Base-by-base conservation (phyloP, 345 rosid species). In the Salix exigua region DNA sequence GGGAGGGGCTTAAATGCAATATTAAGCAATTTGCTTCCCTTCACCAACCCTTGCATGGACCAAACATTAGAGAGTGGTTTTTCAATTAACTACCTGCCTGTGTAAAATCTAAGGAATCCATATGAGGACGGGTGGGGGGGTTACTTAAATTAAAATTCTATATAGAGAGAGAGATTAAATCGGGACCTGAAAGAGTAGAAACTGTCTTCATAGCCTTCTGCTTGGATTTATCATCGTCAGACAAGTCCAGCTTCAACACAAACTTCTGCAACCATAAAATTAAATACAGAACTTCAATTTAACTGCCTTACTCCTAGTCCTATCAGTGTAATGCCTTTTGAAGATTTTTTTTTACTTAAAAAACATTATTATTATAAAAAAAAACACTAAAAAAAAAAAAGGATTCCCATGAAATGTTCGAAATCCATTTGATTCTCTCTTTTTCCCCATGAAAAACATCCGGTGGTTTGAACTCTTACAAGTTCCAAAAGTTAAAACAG, bases 131-230 rank as follows among this genome's bases (percentile, higher is more conserved):
- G 30, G 25, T 16, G 2, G 19, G 25, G 2, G 23, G 12, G 5
- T 23, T 23, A n/a, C 5, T 68, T 4, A 8, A 13, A 33, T 6
- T 31, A 18, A 26, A 21, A 63, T 30, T 13, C 28, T 14, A 1
- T 35, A 35, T 35, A 18, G 46, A 18, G 31, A 8, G 25, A 42
- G 46, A 42, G 46, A 37, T 17, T 19, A 40, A 70, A 64, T 62
- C 25, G 30, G 65, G 80, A 95, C 99, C 99, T 87, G 89, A 79
- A 48, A 95, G 91, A 76, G 93, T 83, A 64, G 99, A 89, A 74
- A 90, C 97, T 25, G 93, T 88, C 87, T 85, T 93, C 74, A 95
- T 62, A 46, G 97, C 99, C 89, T 91, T 95, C 74, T 90, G 96
- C 86, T 93, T 95, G 69, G 89, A 97, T 72, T 88, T 93, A 78